Percentiles rank a stretch among this genome's conserved stretches.
Evolutionary conservation across 129 eudicot genomes (phyloP).

Genomic region (Flaveria ramosissima): DNA sequence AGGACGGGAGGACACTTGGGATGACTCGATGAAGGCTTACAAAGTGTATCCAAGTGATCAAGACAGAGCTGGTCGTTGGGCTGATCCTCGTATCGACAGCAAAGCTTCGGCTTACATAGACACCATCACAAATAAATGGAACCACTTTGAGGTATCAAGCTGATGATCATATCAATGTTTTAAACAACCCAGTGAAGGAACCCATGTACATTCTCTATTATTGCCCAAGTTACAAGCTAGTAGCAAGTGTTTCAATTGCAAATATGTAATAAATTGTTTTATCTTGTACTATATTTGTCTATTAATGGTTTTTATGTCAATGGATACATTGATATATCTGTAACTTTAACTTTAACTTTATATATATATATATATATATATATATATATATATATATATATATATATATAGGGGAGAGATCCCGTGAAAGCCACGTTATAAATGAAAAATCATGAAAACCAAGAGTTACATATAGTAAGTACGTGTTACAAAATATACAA

Average conservation of each 20-base stretch:
- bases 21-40: constrained; percentile 45
- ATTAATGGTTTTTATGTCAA: background rate
- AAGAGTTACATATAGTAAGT: no score
- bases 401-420: no score
- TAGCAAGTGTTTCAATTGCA: constrained; percentile 30
- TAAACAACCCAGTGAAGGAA: background rate
- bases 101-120: constrained; percentile 41
- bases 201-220: constrained; percentile 25
- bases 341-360: background rate
- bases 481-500: no score
- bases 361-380: no score
- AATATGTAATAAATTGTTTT: constrained; percentile 23
- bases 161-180: constrained; percentile 18
- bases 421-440: no score
- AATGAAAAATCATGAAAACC: no score
- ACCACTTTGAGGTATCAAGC: constrained; percentile 39
- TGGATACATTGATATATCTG: background rate
- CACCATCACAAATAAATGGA: constrained; percentile 38
- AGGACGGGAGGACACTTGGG: constrained; percentile 25
- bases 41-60: constrained; percentile 47
- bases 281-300: constrained; percentile 6
- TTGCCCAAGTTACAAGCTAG: constrained; percentile 15
- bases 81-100: constrained; percentile 45
- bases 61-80: constrained; percentile 42
- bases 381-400: no score